Percentiles rank a stretch among this genome's conserved stretches.
Evolutionary conservation across 1,284 basidiomycete genomes (phyloP).

Genomic region (Leucocoprinus gongylophorus): DNA sequence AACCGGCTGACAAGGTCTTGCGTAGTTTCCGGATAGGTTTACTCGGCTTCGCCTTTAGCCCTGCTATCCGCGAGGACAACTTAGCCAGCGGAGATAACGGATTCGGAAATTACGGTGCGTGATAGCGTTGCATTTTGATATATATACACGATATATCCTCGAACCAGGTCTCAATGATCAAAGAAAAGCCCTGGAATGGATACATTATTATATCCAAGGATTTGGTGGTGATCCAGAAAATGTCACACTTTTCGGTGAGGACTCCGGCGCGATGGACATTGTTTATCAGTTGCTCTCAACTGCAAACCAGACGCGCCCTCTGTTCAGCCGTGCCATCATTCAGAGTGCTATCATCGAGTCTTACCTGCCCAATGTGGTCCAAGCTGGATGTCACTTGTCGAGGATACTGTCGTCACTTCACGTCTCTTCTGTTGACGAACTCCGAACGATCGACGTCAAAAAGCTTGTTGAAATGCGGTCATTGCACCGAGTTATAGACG

Average conservation of each 20-base stretch:
- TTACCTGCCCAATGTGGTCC: conserved; percentile 48
- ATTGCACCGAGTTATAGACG: conserved; percentile 53
- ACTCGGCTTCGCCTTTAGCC: conserved; percentile 63
- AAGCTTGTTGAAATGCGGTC: conserved; percentile 46
- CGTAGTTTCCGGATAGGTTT: conserved; percentile 66
- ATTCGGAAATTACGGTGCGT: conserved; percentile 68
- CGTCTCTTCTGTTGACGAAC: conserved; percentile 48
- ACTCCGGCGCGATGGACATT: conserved; percentile 66
- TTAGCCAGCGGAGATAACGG: conserved; percentile 53
- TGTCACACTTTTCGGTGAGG: conserved; percentile 64
- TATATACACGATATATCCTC: neutral
- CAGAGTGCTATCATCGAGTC: conserved; percentile 59
- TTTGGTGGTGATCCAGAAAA: conserved; percentile 70
- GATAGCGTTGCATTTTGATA: neutral
- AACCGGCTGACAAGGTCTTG: conserved; percentile 8
- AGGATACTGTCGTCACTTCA: conserved; percentile 50
- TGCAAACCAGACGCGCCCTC: conserved; percentile 48
- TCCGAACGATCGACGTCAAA: conserved; percentile 49
- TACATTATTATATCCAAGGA: conserved; percentile 53
- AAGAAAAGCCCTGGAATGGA: conserved; percentile 62
- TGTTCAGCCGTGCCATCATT: conserved; percentile 61
- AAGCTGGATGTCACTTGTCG: conserved; percentile 60
- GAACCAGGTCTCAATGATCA: conserved; percentile 61
- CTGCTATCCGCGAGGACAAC: conserved; percentile 60
- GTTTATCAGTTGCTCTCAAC: conserved; percentile 62